Evolutionary conservation across 371 early-diverging fungal genomes (phyloP), one percentile per base, ranked within the genome.

Genomic region (Mucor piriformis): DNA sequence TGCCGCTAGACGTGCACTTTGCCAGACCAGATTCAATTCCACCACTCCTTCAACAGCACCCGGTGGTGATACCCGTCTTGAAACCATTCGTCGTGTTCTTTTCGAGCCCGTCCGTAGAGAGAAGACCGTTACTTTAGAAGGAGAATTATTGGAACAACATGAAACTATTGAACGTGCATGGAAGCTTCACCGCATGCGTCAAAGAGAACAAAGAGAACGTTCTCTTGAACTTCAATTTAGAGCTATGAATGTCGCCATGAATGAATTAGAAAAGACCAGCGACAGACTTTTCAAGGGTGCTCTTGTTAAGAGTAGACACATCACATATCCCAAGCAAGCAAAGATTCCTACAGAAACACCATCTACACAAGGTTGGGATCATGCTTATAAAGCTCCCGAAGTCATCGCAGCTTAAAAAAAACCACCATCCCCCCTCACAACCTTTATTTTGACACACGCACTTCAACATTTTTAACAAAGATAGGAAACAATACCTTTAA

Each of bases 311-410:
- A 84, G 87, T 46, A 63, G 84, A 50, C 84, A 84, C 49, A 66
- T 81, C n/a, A 83, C 83, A 15, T 90, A 88, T 69, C 91, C 91
- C 21, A 83, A 84, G 25, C 88, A 88, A 70, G 82, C 90, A 74
- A 84, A 86, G 62, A 88, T 87, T 50, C 83, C 89, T 33, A 88
- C 89, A 4, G 91, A 90, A 62, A 90, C 91, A 20, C 89, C 91
- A 20, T 79, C 89, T 38, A 67, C 77, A 37, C 76, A 81, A 68
- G 83, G 84, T 54, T 90, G 90, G 90, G 82, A 90, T 65, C 85
- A 87, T 60, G 55, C 76, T n/a, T 78, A 70, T 66, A 81, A 71
- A 58, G 70, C 69, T 38, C 50, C 62, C 6, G 55, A 55, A 29
- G 24, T 20, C 15, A 23, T 21, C 20, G 34, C 34, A 33, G 29